Percentiles rank a stretch among this genome's conserved stretches.
phyloP scores from a whole-genome alignment of 306 rosid species.

The Ammopiptanthus mongolicus region DNA sequence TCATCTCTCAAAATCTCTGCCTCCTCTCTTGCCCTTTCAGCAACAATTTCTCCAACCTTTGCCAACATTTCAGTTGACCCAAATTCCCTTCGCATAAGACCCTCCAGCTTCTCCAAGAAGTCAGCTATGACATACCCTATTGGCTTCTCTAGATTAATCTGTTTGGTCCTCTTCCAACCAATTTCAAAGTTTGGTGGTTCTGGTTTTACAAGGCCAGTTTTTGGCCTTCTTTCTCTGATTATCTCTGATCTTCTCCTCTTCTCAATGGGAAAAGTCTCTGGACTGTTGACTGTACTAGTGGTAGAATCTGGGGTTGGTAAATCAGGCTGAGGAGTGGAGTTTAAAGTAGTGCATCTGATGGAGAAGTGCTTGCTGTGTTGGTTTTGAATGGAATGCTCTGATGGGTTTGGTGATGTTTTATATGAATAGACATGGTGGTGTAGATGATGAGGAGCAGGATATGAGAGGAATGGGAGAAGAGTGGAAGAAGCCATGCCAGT shows the following conservation, averaged over 20 bases:
- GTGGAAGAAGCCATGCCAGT: conserved; percentile 58
- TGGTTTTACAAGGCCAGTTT: conserved; percentile 28
- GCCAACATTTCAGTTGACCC: conserved; percentile 69
- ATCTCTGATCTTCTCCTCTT: conserved; percentile 79
- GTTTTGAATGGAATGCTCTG: not conserved
- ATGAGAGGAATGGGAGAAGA: conserved; percentile 38
- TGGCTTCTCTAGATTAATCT: conserved; percentile 68
- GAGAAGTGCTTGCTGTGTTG: conserved; percentile 21
- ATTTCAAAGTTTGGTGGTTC: conserved; percentile 82
- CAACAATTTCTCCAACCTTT: conserved; percentile 80
- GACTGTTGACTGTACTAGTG: conserved; percentile 45
- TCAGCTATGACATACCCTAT: conserved; percentile 76
- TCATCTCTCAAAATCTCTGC: conserved; percentile 70
- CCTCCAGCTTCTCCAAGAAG: conserved; percentile 76
- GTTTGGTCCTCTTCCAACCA: conserved; percentile 93
- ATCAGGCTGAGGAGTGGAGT: conserved; percentile 32
- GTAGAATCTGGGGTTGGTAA: conserved; percentile 45
- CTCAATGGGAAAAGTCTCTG: conserved; percentile 74
- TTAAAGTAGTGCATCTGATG: conserved; percentile 8
- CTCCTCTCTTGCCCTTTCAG: conserved; percentile 89
- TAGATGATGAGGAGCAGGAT: conserved; percentile 22
- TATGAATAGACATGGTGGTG: conserved; percentile 23
- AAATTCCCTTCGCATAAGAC: conserved; percentile 65
- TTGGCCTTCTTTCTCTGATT: conserved; percentile 35
- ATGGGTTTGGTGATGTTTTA: conserved; percentile 26